phyloP scores from a whole-genome alignment of 345 rosid species.

The Eucalyptus sideroxylon region DNA sequence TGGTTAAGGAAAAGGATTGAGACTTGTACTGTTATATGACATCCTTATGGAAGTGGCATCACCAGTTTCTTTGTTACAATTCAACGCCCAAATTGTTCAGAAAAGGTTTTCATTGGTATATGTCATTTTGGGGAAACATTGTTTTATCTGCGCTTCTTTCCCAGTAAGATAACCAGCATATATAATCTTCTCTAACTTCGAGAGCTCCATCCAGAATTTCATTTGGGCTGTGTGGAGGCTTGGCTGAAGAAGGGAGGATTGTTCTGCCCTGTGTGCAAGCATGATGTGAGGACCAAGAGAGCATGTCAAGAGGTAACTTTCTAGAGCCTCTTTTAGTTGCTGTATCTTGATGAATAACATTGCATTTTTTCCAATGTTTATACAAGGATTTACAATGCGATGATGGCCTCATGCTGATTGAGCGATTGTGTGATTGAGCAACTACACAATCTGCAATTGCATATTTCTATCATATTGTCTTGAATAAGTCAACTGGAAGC shows the following conservation, averaged over 20 bases:
- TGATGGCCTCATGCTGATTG: background rate
- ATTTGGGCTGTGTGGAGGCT: constrained; percentile 48
- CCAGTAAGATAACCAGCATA: background rate
- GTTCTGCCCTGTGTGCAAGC: constrained; percentile 79
- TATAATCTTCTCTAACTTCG: background rate
- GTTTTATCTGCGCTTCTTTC: background rate
- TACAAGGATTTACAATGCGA: background rate
- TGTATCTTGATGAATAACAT: background rate
- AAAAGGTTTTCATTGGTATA: background rate
- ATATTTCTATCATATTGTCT: background rate
- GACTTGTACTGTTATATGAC: background rate
- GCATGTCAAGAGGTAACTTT: constrained; percentile 30
- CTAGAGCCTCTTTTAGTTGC: background rate
- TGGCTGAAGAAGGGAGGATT: constrained; percentile 80
- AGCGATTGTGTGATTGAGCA: background rate
- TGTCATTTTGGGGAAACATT: background rate
- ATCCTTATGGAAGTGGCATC: background rate
- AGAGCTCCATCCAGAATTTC: constrained; percentile 44
- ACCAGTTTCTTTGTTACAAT: background rate
- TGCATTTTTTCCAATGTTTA: background rate
- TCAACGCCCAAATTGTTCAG: background rate
- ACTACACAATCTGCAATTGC: background rate
- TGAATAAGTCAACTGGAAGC: background rate
- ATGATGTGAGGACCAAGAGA: constrained; percentile 32
- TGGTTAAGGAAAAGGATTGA: background rate